Percentiles rank a stretch among this genome's conserved stretches.
These are phyloP conservation scores for Paradendryphiella salina DNA, from an alignment of 2,329 filamentous ascomycete genomes.

Conservation along the genomic window DNA sequence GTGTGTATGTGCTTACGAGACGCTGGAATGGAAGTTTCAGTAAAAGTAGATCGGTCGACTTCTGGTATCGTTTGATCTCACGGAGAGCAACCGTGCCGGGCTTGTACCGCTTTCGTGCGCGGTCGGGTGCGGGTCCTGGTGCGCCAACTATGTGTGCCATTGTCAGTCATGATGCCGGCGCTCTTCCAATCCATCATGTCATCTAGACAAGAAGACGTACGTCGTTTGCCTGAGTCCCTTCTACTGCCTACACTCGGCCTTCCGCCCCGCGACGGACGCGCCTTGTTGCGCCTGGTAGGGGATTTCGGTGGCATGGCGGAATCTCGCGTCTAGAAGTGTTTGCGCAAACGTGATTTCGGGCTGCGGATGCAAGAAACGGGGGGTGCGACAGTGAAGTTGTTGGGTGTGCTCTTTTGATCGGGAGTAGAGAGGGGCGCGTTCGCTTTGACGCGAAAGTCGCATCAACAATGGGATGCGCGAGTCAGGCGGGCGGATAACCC, in stretches of 20 bases:
- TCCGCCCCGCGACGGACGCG: constrained; percentile 41
- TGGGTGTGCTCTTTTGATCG: background rate
- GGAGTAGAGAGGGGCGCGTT: constrained; percentile 3
- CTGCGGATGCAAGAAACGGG: background rate
- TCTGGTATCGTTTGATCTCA: constrained; percentile 98
- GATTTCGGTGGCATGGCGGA: constrained; percentile 28
- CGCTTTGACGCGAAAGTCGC: constrained; percentile 2
- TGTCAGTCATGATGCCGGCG: constrained; percentile 9
- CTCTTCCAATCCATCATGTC: background rate
- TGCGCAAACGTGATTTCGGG: background rate
- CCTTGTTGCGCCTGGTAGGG: constrained; percentile 35
- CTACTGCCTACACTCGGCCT: constrained; percentile 22
- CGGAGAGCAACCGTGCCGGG: constrained; percentile 87
- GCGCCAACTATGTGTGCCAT: constrained; percentile 28
- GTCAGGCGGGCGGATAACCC: background rate
- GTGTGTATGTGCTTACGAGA: constrained; percentile 58
- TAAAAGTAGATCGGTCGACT: constrained; percentile 93
- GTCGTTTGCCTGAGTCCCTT: constrained; percentile 26
- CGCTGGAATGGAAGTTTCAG: constrained; percentile 98
- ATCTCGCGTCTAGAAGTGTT: background rate
- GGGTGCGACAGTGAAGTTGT: background rate
- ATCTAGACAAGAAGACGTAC: constrained; percentile 11
- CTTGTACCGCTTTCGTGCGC: constrained; percentile 50
- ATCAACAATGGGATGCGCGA: background rate
- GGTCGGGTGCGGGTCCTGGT: constrained; percentile 39